Evolutionary conservation across 139 green algal genomes (phyloP).

Genomic region (Volvox reticuliferus): DNA sequence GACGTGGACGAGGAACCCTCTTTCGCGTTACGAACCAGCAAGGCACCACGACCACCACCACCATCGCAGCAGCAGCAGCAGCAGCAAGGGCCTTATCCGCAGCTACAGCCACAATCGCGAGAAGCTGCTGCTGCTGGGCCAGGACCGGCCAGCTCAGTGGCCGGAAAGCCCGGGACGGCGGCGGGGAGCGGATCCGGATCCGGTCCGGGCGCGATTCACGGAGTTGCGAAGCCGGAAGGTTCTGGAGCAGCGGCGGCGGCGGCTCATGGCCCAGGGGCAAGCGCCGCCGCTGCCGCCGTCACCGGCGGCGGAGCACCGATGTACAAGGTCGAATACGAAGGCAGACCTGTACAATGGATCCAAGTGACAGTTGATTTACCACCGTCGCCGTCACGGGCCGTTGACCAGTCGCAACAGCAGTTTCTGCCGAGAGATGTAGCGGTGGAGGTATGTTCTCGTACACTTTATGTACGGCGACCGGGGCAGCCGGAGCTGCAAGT

Average conservation of each 20-base stretch:
- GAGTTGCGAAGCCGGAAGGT: neutral
- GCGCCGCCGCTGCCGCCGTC: neutral
- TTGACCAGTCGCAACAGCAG: neutral
- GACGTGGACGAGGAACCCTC: conserved; percentile 62
- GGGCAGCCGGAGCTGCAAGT: conserved; percentile 37
- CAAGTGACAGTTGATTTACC: conserved; percentile 49
- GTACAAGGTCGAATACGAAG: conserved; percentile 51
- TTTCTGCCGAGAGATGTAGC: neutral
- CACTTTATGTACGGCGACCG: conserved; percentile 18
- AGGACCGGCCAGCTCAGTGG: conserved; percentile 31
- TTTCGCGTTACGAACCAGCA: conserved; percentile 61
- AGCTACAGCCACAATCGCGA: neutral
- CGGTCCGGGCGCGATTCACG: neutral
- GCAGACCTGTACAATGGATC: conserved; percentile 52
- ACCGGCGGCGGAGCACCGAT: neutral
- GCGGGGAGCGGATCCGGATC: neutral
- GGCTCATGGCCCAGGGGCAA: neutral
- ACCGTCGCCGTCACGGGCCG: too few relatives aligned
- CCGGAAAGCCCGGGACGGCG: neutral
- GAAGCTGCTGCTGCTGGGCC: neutral
- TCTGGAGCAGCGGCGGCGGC: neutral
- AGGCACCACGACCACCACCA: conserved; percentile 4
- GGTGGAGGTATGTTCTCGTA: conserved; percentile 42
- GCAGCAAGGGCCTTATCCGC: neutral
- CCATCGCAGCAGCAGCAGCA: neutral